A percentile compares a stretch with the other conserved stretches of the same genome.
Conservation (phyloP, 495 filamentous ascomycete species). For the Thermothielavioides terrestris region DNA sequence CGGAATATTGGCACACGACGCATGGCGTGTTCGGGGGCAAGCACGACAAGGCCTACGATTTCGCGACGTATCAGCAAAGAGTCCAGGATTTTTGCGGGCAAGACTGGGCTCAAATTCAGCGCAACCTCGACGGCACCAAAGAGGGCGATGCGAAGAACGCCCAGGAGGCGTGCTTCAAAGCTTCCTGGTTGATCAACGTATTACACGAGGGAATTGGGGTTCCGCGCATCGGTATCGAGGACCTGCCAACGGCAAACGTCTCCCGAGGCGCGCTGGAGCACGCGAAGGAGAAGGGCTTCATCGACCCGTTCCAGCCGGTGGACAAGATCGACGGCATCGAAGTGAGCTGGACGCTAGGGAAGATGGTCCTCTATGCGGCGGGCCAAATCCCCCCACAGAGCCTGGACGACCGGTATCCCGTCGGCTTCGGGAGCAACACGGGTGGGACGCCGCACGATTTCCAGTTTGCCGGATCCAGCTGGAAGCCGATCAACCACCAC, state of each 20-base stretch:
- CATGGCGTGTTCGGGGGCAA: constrained; percentile 84
- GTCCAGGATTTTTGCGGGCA: constrained; percentile 80
- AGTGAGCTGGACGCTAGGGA: constrained; percentile 97
- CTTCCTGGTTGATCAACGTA: constrained; percentile 93
- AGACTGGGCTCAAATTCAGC: constrained; percentile 67
- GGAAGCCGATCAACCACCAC: constrained; percentile 28
- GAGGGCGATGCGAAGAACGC: constrained; percentile 56
- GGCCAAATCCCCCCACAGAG: constrained; percentile 66
- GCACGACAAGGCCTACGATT: constrained; percentile 82
- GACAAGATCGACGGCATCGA: constrained; percentile 88
- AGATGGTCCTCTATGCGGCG: constrained; percentile 94
- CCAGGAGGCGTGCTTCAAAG: constrained; percentile 91
- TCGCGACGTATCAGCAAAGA: constrained; percentile 76
- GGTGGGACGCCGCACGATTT: constrained; percentile 62
- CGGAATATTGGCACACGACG: constrained; percentile 98
- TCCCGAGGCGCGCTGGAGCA: constrained; percentile 64
- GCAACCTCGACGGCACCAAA: constrained; percentile 51
- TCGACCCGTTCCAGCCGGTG: constrained; percentile 85
- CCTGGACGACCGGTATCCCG: constrained; percentile 51
- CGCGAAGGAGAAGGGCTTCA: constrained; percentile 69
- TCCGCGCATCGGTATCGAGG: constrained; percentile 76
- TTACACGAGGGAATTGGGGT: constrained; percentile 93
- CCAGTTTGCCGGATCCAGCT: constrained; percentile 67
- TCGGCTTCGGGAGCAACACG: constrained; percentile 85
- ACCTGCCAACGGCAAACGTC: constrained; percentile 46